Conservation (phyloP, 371 early-diverging fungal species). For the Mortierella sp. region DNA sequence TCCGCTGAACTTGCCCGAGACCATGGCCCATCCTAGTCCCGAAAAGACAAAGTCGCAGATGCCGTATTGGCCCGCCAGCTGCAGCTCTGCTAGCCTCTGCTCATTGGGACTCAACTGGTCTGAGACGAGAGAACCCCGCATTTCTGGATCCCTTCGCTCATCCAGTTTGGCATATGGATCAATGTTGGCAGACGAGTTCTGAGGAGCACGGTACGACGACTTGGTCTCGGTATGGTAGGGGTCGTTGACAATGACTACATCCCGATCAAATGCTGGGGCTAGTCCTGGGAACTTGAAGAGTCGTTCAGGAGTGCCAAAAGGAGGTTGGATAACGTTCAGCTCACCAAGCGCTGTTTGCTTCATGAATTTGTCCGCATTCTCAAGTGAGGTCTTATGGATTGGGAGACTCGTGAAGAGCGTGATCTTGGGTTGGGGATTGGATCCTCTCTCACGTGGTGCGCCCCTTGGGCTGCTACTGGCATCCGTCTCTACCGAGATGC, state of each 20-base stretch:
- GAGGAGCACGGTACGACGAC: not conserved
- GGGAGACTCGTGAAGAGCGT: conserved; percentile 45
- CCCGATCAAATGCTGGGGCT: conserved; percentile 16
- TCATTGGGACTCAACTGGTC: no score
- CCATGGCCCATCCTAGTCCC: conserved; percentile 51
- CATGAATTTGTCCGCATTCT: conserved; percentile 27
- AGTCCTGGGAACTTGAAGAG: conserved; percentile 35
- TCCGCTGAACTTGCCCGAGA: conserved; percentile 45
- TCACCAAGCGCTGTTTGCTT: conserved; percentile 19
- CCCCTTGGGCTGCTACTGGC: not conserved
- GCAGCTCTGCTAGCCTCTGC: conserved; percentile 7
- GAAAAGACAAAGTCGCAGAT: conserved; percentile 51
- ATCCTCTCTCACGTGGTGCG: conserved; percentile 16
- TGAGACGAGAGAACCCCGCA: conserved; percentile 7
- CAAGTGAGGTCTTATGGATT: conserved; percentile 44
- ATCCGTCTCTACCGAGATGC: conserved; percentile 33
- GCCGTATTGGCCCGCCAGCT: conserved; percentile 33
- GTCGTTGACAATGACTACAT: conserved; percentile 30
- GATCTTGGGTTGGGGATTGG: conserved; percentile 38
- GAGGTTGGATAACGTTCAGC: conserved; percentile 42
- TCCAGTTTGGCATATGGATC: conserved; percentile 23
- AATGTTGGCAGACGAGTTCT: no score
- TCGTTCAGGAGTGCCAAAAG: conserved; percentile 41
- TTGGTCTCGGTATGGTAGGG: not conserved
- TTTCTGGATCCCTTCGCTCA: not conserved